Evolutionary conservation across 768 basidiomycete genomes (phyloP), one percentile per base, ranked within the genome.

Genomic region (Cystobasidiopsis lactophilus): DNA sequence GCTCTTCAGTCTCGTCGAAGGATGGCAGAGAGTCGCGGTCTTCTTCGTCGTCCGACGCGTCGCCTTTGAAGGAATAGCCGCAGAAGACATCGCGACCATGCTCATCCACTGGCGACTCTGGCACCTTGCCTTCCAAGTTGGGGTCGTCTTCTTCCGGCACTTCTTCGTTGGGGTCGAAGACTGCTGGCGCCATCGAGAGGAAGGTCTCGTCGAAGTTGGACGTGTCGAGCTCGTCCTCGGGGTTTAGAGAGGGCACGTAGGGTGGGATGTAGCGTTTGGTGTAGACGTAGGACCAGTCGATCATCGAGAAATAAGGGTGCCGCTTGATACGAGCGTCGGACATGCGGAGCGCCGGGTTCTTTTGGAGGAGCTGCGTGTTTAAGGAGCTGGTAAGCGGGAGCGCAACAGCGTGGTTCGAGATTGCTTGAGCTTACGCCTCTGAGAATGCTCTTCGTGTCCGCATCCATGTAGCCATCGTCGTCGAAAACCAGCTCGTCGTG

Each of bases 121-220:
- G 59, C 43, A 63, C 60, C 19, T 64, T 59, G 35, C 57, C 57
- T 40, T 53, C 54, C 23, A 57, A 52, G 5, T 60, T 59, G 14
- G 59, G 49, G 18, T 64, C 60, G 11, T 55, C 53, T 7, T 75
- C 72, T 3, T 43, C 55, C 40, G 78, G 79, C 60, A 75, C 73
- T 55, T 72, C 73, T 49, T 82, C 80, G n/a, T 46, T 53, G 14
- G 61, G 66, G 26, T 62, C 60, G 58, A 88, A 82, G 56, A 96
- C 77, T 45, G 83, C 79, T 23, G 88, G 85, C 58, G 82, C 80
- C 83, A 96, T 91, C 64, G 83, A 83, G 54, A 96, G 74, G 77
- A 93, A 96, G 38, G 84, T 79, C 57, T 89, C 84, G 66, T 96
- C 91, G 66, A 96, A 98, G 69, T 96, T 95, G 66, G 85, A 84